Conservation (phyloP, 805 yeast genomes). For the Soucietia sequanensis region DNA sequence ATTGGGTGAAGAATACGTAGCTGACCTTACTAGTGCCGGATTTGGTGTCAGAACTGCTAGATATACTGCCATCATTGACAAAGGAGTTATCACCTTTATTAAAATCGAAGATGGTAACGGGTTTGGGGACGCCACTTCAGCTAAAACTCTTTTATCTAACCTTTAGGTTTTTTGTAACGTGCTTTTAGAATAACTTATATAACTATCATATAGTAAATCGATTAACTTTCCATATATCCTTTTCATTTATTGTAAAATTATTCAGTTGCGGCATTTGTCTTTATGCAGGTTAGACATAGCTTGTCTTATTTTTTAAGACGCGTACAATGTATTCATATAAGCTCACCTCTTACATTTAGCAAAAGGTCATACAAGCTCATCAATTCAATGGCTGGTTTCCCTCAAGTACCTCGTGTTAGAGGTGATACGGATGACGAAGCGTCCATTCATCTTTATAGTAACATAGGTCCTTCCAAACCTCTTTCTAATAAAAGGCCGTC, state of each 20-base stretch:
- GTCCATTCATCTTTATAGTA: conserved; percentile 37
- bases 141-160: conserved; percentile 21
- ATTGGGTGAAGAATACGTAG: conserved; percentile 50
- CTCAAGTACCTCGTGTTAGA: conserved; percentile 32
- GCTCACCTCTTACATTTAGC: background rate
- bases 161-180: conserved; percentile 11
- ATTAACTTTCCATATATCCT: too few species aligned
- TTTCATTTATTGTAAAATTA: too few species aligned
- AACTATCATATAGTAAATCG: too few species aligned
- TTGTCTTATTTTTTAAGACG: too few species aligned
- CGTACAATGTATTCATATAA: background rate
- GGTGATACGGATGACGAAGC: conserved; percentile 45
- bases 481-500: too few species aligned
- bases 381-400: conserved; percentile 24
- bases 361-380: too few species aligned
- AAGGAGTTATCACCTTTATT: conserved; percentile 37
- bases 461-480: conserved; percentile 39
- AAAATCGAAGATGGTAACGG: conserved; percentile 24
- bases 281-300: background rate
- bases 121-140: conserved; percentile 21
- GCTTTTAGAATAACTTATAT: background rate
- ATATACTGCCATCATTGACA: conserved; percentile 67
- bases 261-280: too few species aligned
- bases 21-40: conserved; percentile 53
- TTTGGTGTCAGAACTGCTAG: conserved; percentile 63